phyloP scores from a whole-genome alignment of 2,329 filamentous ascomycete species.

The Penicillium crustosum region DNA sequence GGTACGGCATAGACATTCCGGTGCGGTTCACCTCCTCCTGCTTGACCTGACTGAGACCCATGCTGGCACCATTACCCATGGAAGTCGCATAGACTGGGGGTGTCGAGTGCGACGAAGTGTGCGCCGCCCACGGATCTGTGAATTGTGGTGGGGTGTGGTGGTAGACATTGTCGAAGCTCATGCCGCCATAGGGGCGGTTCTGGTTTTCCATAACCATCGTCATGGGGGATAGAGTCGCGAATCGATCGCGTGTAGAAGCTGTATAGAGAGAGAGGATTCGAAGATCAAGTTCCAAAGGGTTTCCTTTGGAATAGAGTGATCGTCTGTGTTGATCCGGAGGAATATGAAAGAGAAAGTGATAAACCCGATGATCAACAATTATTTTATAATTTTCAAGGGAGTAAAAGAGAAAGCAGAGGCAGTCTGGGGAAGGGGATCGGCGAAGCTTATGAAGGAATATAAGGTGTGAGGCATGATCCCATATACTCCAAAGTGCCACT shows the following conservation, averaged over 20 bases:
- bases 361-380: constrained; percentile 18
- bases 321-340: constrained; percentile 6
- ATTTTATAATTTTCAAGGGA: constrained; percentile 12
- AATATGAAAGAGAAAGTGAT: constrained; percentile 17
- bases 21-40: constrained; percentile 57
- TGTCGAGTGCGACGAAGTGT: constrained; percentile 57
- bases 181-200: constrained; percentile 74
- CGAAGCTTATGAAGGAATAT: constrained; percentile 46
- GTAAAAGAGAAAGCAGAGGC: constrained; percentile 24
- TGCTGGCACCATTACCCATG: constrained; percentile 60
- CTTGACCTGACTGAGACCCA: constrained; percentile 54
- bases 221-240: constrained; percentile 59
- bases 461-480: constrained; percentile 29
- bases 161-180: constrained; percentile 80
- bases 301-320: not conserved
- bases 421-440: constrained; percentile 47
- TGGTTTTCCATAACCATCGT: constrained; percentile 93
- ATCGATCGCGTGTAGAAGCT: constrained; percentile 15
- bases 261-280: not conserved
- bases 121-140: constrained; percentile 81
- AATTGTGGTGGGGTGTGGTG: constrained; percentile 67
- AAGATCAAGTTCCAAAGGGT: not conserved
- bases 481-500: constrained; percentile 38
- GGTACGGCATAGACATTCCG: constrained; percentile 68
- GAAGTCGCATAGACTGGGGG: constrained; percentile 62